phyloP scores from a whole-genome alignment of 805 yeast species.

The Ogataea paradorogensis region DNA sequence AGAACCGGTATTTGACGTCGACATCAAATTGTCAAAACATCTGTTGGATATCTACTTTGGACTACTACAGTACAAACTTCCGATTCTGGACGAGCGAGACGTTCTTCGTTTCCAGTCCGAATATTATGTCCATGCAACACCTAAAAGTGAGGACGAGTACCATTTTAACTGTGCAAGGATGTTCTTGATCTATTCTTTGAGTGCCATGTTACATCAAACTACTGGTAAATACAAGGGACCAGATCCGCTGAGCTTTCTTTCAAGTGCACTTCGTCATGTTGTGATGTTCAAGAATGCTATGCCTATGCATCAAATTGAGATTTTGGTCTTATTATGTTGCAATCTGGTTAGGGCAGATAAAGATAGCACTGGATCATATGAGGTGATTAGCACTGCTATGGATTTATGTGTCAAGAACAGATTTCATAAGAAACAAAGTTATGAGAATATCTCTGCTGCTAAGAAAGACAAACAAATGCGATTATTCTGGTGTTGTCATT shows the following conservation, averaged over 20 bases:
- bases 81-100: constrained; percentile 51
- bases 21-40: constrained; percentile 46
- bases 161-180: constrained; percentile 54
- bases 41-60: constrained; percentile 55
- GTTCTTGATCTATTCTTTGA: constrained; percentile 53
- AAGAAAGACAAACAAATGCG: constrained; percentile 43
- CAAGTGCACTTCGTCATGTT: constrained; percentile 57
- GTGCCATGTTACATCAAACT: constrained; percentile 51
- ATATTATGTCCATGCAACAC: constrained; percentile 35
- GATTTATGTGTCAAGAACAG: constrained; percentile 38
- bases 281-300: constrained; percentile 41
- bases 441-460: constrained; percentile 28
- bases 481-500: constrained; percentile 62
- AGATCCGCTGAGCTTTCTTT: constrained; percentile 52
- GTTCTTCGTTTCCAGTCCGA: constrained; percentile 49
- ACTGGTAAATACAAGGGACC: constrained; percentile 57
- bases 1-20: constrained; percentile 53
- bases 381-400: constrained; percentile 53
- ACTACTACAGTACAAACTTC: constrained; percentile 55
- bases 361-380: constrained; percentile 53
- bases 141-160: constrained; percentile 37
- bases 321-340: constrained; percentile 49
- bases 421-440: constrained; percentile 37
- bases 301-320: constrained; percentile 48
- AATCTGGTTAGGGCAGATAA: constrained; percentile 60